These are phyloP conservation scores for Chrysoporthe cubensis DNA, from an alignment of 2,329 filamentous ascomycete species.

Conservation along the genomic window DNA sequence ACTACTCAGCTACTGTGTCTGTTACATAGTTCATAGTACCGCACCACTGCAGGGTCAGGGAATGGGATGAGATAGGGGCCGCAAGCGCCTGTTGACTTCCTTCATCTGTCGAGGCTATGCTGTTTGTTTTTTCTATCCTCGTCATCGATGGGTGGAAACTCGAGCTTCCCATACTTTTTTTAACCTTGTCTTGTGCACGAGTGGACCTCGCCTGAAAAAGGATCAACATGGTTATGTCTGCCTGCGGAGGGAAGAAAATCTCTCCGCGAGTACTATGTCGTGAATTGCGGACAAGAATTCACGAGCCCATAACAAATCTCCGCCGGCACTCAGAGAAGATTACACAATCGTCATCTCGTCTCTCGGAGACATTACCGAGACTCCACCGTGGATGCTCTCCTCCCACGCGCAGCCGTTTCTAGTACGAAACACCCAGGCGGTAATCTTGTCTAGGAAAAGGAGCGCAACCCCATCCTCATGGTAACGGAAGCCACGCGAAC, in stretches of 20 bases:
- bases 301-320: not conserved
- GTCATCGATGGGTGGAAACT: not conserved
- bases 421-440: not conserved
- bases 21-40: not conserved
- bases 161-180: not conserved
- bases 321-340: not conserved
- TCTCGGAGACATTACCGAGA: constrained; percentile 3
- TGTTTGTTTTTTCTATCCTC: not conserved
- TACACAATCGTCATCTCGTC: not conserved
- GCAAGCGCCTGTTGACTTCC: not conserved
- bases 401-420: not conserved
- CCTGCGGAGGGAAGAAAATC: not conserved
- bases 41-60: constrained; percentile 2
- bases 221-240: not conserved
- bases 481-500: not conserved
- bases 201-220: too few species aligned
- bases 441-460: not conserved
- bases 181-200: not conserved
- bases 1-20: not conserved
- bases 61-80: not conserved
- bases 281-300: not conserved
- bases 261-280: not conserved
- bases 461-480: not conserved
- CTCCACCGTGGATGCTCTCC: not conserved
- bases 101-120: not conserved